These are phyloP conservation scores for Breviolum minutum DNA, from an alignment of 73 alveolate species.

Conservation along the genomic window DNA sequence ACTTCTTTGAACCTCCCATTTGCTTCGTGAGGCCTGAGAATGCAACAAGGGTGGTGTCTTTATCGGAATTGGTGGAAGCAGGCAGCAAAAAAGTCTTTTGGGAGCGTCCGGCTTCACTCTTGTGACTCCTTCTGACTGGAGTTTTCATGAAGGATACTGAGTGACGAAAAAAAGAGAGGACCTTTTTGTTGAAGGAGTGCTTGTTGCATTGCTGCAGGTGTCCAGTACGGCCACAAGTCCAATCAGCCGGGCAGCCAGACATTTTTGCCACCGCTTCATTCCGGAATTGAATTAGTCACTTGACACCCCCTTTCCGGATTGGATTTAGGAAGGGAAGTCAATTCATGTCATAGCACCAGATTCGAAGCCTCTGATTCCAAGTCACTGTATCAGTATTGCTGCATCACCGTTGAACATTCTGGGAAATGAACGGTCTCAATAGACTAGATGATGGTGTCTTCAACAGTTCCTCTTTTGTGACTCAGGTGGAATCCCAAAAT, in stretches of 20 bases:
- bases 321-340: too few species aligned
- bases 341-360: too few species aligned
- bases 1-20: neutral
- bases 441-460: neutral
- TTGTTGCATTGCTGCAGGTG: neutral
- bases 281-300: too few species aligned
- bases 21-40: constrained; percentile 33
- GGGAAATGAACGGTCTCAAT: too few species aligned
- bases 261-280: too few species aligned
- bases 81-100: neutral
- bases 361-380: too few species aligned
- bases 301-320: too few species aligned
- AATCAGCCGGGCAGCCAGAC: neutral
- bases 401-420: too few species aligned
- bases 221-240: constrained; percentile 87
- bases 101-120: neutral
- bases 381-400: too few species aligned
- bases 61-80: constrained; percentile 65
- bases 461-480: neutral
- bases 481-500: constrained; percentile 78
- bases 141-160: neutral
- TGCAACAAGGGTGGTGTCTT: constrained; percentile 37
- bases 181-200: too few species aligned
- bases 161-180: too few species aligned
- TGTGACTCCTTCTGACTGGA: too few species aligned